phyloP scores from a whole-genome alignment of 2,329 filamentous ascomycete genomes.

The Chaetoscypha palmicola region DNA sequence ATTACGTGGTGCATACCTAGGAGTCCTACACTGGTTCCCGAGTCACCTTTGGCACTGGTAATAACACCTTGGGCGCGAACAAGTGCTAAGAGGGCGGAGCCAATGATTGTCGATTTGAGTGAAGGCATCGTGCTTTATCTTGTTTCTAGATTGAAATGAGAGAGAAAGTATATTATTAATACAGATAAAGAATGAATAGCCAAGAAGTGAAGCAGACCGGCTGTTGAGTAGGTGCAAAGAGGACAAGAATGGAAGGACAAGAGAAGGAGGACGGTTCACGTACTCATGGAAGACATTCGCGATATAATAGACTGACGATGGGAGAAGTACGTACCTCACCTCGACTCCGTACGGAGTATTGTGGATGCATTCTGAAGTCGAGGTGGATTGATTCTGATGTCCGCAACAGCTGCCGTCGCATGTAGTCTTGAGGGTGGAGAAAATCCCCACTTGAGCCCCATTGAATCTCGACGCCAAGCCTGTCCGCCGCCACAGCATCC shows the following conservation, averaged over 20 bases:
- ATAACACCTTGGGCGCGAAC: conserved; percentile 13
- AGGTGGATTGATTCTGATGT: too few species aligned
- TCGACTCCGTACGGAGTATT: background rate
- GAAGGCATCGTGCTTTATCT: conserved; percentile 15
- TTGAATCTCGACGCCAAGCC: background rate
- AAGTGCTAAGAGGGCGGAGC: conserved; percentile 7
- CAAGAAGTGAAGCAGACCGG: conserved; percentile 9
- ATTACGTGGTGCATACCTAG: background rate
- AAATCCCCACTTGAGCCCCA: background rate
- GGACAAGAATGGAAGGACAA: conserved; percentile 5
- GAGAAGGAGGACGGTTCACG: background rate
- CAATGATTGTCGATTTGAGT: conserved; percentile 5
- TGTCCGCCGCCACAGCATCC: background rate
- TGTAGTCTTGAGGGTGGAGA: background rate
- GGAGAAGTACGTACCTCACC: background rate
- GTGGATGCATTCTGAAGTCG: background rate
- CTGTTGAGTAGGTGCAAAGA: conserved; percentile 2
- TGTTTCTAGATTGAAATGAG: conserved; percentile 10
- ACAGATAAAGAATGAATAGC: conserved; percentile 6
- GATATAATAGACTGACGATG: too few species aligned
- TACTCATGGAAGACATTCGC: background rate
- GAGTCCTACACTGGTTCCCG: conserved; percentile 10
- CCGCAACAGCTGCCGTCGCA: background rate
- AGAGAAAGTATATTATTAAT: background rate
- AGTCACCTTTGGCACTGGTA: conserved; percentile 11